phyloP scores from a whole-genome alignment of 257 asterid genomes.

The Cinchona pubescens region DNA sequence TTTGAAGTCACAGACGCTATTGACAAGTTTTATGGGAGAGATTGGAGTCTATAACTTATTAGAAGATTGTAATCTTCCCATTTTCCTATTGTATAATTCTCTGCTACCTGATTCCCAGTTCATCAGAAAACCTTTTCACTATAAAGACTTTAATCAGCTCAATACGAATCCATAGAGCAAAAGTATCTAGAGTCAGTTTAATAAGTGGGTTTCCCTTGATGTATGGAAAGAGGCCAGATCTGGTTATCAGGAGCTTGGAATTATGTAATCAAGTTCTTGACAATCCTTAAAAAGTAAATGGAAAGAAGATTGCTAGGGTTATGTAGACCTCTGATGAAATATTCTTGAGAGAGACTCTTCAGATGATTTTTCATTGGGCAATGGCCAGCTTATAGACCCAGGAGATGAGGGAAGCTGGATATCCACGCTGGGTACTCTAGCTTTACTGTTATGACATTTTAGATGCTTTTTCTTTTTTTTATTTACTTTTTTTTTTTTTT shows the following conservation, averaged over 20 bases:
- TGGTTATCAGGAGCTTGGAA: background rate
- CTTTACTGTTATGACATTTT: background rate
- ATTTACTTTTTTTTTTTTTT: too few species aligned
- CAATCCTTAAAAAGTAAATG: slow-evolving; percentile 2
- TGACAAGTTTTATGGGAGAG: too few species aligned
- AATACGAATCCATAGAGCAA: background rate
- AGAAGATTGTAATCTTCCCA: too few species aligned
- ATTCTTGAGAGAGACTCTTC: background rate
- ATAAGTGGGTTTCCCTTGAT: too few species aligned
- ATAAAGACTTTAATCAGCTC: background rate
- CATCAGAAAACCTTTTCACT: background rate
- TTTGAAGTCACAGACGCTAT: too few species aligned
- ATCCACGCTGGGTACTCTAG: background rate
- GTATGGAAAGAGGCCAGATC: too few species aligned
- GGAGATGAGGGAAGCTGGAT: background rate
- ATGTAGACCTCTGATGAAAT: background rate
- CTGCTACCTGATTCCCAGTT: slow-evolving; percentile 1
- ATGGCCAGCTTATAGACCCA: background rate
- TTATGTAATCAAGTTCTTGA: background rate
- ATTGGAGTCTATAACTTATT: too few species aligned
- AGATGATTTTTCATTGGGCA: background rate
- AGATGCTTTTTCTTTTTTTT: too few species aligned
- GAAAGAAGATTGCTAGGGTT: background rate
- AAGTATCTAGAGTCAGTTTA: background rate
- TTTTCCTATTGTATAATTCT: background rate